Percentiles rank a stretch among this genome's conserved stretches.
These are phyloP conservation scores for Volutella citrinella DNA, from an alignment of 2,329 filamentous ascomycete species.

Conservation along the genomic window DNA sequence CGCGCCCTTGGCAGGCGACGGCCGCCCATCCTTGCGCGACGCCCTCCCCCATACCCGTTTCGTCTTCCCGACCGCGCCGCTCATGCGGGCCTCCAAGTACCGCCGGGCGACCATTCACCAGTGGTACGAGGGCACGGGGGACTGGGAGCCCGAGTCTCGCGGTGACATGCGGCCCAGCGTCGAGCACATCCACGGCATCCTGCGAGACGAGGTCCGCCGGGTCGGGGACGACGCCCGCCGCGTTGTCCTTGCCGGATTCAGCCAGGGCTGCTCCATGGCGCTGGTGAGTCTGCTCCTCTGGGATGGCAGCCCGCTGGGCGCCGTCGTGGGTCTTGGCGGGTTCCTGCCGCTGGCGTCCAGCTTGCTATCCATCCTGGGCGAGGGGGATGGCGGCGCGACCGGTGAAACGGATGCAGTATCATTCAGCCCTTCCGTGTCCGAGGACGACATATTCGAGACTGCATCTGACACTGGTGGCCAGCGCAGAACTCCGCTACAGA, in stretches of 20 bases:
- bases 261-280: conserved; percentile 50
- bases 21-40: conserved; percentile 23
- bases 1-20: conserved; percentile 1
- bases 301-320: conserved; percentile 38
- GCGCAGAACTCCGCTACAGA: conserved; percentile 12
- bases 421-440: no score
- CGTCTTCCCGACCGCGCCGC: conserved; percentile 48
- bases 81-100: conserved; percentile 29
- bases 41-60: conserved; percentile 43
- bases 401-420: no score
- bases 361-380: conserved; percentile 22
- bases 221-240: conserved; percentile 33
- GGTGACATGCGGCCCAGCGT: conserved; percentile 40
- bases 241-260: conserved; percentile 48
- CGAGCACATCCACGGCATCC: conserved; percentile 35
- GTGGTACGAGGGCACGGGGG: conserved; percentile 35
- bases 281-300: conserved; percentile 42
- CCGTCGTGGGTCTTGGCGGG: conserved; percentile 41
- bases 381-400: conserved; percentile 1
- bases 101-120: conserved; percentile 31
- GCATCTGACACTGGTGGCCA: conserved; percentile 4
- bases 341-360: conserved; percentile 40
- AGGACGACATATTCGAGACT: conserved; percentile 20
- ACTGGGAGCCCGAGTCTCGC: conserved; percentile 30
- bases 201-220: conserved; percentile 33